These are phyloP conservation scores for Beauveria australis DNA, from an alignment of 2,329 filamentous ascomycete species.

Conservation along the genomic window DNA sequence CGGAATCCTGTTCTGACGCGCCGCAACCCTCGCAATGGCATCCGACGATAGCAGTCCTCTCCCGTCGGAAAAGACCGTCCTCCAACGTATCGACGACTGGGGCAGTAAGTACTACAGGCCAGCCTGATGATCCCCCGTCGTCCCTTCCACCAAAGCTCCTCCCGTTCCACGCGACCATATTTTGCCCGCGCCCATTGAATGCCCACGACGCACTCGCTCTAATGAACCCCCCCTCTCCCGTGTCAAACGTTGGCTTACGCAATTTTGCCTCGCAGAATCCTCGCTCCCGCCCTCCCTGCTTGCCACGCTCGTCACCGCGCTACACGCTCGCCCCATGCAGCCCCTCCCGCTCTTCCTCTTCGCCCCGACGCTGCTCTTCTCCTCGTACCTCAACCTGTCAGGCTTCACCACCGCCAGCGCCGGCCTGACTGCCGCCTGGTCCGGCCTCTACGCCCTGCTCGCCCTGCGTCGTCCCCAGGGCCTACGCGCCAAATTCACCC, in stretches of 20 bases:
- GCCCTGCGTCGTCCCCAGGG: constrained; percentile 40
- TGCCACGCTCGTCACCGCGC: constrained; percentile 46
- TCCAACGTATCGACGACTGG: constrained; percentile 35
- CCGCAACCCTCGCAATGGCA: constrained; percentile 20
- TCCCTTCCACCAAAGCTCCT: neutral
- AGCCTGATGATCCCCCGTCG: neutral
- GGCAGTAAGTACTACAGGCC: constrained; percentile 34
- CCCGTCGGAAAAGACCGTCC: constrained; percentile 23
- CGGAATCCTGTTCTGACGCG: neutral
- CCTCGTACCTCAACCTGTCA: constrained; percentile 51
- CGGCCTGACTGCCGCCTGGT: constrained; percentile 47
- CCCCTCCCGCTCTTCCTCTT: constrained; percentile 43
- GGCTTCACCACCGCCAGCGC: constrained; percentile 50
- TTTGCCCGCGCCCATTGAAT: too few relatives aligned
- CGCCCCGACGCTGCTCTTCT: constrained; percentile 45
- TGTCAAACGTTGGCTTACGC: neutral
- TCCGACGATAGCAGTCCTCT: constrained; percentile 15
- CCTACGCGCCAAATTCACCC: constrained; percentile 33
- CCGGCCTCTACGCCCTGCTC: constrained; percentile 48
- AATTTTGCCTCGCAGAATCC: constrained; percentile 31
- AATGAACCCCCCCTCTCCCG: neutral
- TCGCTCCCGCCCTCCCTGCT: constrained; percentile 47
- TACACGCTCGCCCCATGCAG: constrained; percentile 47
- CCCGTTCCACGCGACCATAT: neutral
- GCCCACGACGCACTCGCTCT: neutral